A percentile compares a stretch with the other conserved stretches of the same genome.
Conservation (phyloP, 2,329 filamentous ascomycete genomes). For the Colletotrichum caudatum region DNA sequence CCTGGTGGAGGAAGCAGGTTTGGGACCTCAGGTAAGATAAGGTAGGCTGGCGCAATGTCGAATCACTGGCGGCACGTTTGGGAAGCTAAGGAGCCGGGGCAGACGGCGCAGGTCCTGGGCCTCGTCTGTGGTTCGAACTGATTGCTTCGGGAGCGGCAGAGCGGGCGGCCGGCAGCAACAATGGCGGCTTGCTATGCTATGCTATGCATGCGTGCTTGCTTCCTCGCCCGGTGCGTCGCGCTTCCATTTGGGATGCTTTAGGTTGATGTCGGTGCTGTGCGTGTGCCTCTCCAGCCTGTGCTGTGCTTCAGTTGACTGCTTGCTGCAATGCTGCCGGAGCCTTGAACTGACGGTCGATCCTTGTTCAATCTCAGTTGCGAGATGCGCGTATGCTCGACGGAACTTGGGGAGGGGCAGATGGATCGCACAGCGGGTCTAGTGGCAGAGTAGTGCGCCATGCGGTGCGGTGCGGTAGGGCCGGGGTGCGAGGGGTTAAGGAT, state of each 20-base stretch:
- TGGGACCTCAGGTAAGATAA: background rate
- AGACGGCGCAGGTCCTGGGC: constrained; percentile 26
- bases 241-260: constrained; percentile 7
- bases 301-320: constrained; percentile 31
- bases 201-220: background rate
- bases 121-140: constrained; percentile 37
- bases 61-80: constrained; percentile 34
- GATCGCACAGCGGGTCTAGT: constrained; percentile 32
- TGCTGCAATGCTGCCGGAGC: constrained; percentile 23
- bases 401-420: background rate
- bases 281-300: constrained; percentile 12
- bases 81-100: constrained; percentile 22
- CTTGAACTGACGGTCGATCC: constrained; percentile 32
- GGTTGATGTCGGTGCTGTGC: constrained; percentile 31
- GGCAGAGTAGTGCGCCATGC: constrained; percentile 27
- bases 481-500: constrained; percentile 23
- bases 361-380: constrained; percentile 32
- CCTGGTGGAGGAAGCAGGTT: background rate
- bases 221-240: background rate
- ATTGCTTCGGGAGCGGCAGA: constrained; percentile 28
- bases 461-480: constrained; percentile 12
- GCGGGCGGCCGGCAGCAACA: constrained; percentile 7
- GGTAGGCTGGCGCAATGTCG: constrained; percentile 19
- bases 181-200: background rate
- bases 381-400: constrained; percentile 22